Evolutionary conservation across 257 asterid species (phyloP).

Genomic region (Nicotiana tabacum): DNA sequence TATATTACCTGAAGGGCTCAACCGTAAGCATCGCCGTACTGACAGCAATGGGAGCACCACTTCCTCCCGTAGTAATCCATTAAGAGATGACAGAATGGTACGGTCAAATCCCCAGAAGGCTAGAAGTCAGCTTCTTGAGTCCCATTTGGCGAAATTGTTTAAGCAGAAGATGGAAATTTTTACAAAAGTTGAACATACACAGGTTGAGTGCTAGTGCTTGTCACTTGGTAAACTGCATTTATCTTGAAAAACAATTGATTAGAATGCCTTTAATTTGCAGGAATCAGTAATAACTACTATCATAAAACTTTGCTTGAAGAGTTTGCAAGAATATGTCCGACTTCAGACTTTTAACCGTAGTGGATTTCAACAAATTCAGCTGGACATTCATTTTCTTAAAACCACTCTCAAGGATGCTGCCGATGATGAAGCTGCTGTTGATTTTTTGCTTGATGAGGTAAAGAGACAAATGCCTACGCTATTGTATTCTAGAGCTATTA

Average conservation of each 20-base stretch:
- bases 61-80: slow-evolving; percentile 90
- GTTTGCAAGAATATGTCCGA: slow-evolving; percentile 87
- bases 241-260: slow-evolving; percentile 1
- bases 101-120: slow-evolving; percentile 83
- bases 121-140: slow-evolving; percentile 95
- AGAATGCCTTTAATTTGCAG: slow-evolving; percentile 39
- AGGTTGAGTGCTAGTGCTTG: slow-evolving; percentile 46
- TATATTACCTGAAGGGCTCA: slow-evolving; percentile 69
- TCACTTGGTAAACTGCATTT: background rate
- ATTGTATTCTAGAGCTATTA: background rate
- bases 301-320: slow-evolving; percentile 76
- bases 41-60: slow-evolving; percentile 91
- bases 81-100: slow-evolving; percentile 72
- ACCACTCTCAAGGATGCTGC: slow-evolving; percentile 58
- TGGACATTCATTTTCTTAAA: slow-evolving; percentile 87
- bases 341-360: slow-evolving; percentile 89
- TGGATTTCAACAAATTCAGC: slow-evolving; percentile 94
- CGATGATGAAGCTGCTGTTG: slow-evolving; percentile 90
- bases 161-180: slow-evolving; percentile 97
- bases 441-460: slow-evolving; percentile 97
- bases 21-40: slow-evolving; percentile 70
- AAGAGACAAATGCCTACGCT: background rate
- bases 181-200: slow-evolving; percentile 79
- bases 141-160: slow-evolving; percentile 89
- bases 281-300: slow-evolving; percentile 71